phyloP scores from a whole-genome alignment of 768 basidiomycete genomes.

The Paxillus ammoniavirescens region DNA sequence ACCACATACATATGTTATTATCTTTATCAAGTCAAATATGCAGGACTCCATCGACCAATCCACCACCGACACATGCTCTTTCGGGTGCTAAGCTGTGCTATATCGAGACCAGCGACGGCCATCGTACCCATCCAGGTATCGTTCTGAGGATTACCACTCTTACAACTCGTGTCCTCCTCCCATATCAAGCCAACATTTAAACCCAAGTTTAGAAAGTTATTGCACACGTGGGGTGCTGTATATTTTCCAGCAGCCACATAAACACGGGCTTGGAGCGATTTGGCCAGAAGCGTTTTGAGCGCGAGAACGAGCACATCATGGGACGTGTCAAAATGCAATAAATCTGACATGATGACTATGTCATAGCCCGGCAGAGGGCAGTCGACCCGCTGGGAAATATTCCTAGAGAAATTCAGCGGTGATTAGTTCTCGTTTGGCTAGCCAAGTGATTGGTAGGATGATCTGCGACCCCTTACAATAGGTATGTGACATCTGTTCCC shows the following conservation, averaged over 20 bases:
- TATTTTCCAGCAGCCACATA: slow-evolving; percentile 68
- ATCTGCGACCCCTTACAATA: slow-evolving; percentile 45
- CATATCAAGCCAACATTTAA: slow-evolving; percentile 42
- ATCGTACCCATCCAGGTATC: slow-evolving; percentile 47
- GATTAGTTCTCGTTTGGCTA: slow-evolving; percentile 11
- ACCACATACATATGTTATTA: not conserved
- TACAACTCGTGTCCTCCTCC: slow-evolving; percentile 38
- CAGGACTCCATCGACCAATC: slow-evolving; percentile 49
- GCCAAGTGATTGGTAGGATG: no score
- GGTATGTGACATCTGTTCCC: slow-evolving; percentile 47
- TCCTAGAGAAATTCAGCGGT: slow-evolving; percentile 11
- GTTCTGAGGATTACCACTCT: slow-evolving; percentile 19
- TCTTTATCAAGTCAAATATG: not conserved
- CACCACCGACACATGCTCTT: slow-evolving; percentile 64
- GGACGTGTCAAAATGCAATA: slow-evolving; percentile 65
- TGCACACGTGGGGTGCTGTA: slow-evolving; percentile 51
- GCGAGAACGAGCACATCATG: slow-evolving; percentile 58
- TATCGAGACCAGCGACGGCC: slow-evolving; percentile 46
- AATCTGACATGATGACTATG: slow-evolving; percentile 64
- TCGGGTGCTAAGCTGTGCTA: slow-evolving; percentile 44
- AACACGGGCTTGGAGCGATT: slow-evolving; percentile 37
- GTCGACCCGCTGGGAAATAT: slow-evolving; percentile 8
- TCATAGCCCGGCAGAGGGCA: slow-evolving; percentile 41
- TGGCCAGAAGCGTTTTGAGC: slow-evolving; percentile 46
- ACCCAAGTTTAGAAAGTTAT: slow-evolving; percentile 47